Evolutionary conservation across 2,329 filamentous ascomycete species (phyloP).

Genomic region (Colletotrichum neosansevieriae): DNA sequence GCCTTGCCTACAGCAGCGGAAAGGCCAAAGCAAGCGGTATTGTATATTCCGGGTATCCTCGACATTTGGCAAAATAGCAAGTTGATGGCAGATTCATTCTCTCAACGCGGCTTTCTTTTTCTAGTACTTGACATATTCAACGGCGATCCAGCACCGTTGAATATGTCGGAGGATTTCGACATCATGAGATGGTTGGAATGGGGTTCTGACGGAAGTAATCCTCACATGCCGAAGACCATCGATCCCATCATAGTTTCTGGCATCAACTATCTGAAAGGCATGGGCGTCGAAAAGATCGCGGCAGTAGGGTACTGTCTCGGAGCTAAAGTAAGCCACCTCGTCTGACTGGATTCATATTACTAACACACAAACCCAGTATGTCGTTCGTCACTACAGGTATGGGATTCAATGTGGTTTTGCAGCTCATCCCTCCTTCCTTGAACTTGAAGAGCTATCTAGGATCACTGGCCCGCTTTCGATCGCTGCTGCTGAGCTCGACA

Average conservation of each 20-base stretch:
- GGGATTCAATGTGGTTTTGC: too few relatives aligned
- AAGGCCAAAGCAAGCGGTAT: not conserved
- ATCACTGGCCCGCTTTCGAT: too few relatives aligned
- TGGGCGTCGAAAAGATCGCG: constrained; percentile 2
- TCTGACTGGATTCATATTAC: not conserved
- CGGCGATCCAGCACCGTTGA: not conserved
- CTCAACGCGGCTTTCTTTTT: too few relatives aligned
- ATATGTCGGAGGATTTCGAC: constrained; percentile 3
- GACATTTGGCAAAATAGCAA: constrained; percentile 11
- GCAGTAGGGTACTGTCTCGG: constrained; percentile 7
- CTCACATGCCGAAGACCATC: not conserved
- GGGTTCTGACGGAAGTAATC: not conserved
- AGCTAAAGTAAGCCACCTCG: not conserved
- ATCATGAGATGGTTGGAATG: constrained; percentile 1
- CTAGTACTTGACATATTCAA: constrained; percentile 16
- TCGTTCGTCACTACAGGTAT: not conserved
- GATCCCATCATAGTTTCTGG: not conserved
- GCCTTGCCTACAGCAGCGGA: not conserved
- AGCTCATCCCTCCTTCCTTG: constrained; percentile 3
- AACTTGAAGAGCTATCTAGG: too few relatives aligned
- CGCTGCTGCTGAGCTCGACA: too few relatives aligned
- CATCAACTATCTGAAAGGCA: constrained; percentile 2
- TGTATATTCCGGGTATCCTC: not conserved
- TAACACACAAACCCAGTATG: not conserved
- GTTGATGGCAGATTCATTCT: too few relatives aligned